These are phyloP conservation scores for Coemansia aciculifera DNA, from an alignment of 192 early-diverging fungal genomes.

Conservation along the genomic window DNA sequence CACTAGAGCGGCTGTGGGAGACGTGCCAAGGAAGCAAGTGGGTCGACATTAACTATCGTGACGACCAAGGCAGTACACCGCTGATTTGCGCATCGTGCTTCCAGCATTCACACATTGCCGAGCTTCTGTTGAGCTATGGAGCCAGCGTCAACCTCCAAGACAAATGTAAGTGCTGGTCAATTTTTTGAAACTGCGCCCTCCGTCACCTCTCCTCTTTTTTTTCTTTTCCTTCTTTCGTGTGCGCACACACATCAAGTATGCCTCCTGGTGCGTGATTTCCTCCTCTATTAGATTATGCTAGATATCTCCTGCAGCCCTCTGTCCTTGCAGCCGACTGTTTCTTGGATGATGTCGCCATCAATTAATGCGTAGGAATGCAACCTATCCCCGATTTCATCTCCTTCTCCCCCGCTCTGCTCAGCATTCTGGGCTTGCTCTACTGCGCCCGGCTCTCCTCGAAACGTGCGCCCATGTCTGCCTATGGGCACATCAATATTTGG, in stretches of 20 bases:
- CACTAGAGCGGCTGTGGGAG: slow-evolving; percentile 63
- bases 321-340: not conserved
- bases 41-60: slow-evolving; percentile 76
- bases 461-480: not conserved
- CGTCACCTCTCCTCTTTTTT: not conserved
- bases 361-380: slow-evolving; percentile 2
- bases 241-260: not conserved
- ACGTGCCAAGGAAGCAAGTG: slow-evolving; percentile 56
- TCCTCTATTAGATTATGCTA: not conserved
- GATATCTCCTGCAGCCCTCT: not conserved
- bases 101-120: slow-evolving; percentile 73
- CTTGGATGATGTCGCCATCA: not conserved
- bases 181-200: not conserved
- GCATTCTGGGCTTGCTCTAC: slow-evolving; percentile 1
- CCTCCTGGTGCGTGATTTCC: not conserved
- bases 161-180: slow-evolving; percentile 61
- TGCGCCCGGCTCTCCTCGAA: slow-evolving; percentile 3
- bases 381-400: not conserved
- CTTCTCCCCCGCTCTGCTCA: slow-evolving; percentile 4
- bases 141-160: slow-evolving; percentile 77
- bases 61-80: slow-evolving; percentile 85
- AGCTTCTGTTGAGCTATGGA: slow-evolving; percentile 68
- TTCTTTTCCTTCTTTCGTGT: not conserved
- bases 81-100: slow-evolving; percentile 89
- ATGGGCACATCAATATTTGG: not conserved